Evolutionary conservation across 1,284 basidiomycete genomes (phyloP).

Genomic region (Leccinum huronense): DNA sequence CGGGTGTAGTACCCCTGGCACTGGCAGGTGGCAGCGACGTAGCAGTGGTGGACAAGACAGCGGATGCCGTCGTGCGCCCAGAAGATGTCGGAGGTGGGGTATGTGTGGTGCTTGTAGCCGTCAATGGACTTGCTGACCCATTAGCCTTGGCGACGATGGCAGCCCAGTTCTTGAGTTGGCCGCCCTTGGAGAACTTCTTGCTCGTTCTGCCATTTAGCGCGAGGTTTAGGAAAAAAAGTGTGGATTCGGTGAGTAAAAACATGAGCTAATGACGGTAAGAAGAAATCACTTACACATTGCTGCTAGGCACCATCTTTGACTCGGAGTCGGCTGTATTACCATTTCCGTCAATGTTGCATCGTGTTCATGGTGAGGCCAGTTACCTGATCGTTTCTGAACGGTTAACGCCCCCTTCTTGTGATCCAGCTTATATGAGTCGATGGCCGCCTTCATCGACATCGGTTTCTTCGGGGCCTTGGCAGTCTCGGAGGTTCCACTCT

Average conservation of each 20-base stretch:
- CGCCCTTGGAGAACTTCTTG: neutral
- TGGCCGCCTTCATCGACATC: neutral
- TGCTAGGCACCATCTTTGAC: neutral
- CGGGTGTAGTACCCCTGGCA: too few species aligned
- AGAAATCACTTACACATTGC: neutral
- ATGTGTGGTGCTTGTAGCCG: neutral
- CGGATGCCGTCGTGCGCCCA: neutral
- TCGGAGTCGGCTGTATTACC: neutral
- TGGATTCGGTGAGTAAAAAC: slow-evolving; percentile 1
- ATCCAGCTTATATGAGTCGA: neutral
- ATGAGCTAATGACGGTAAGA: neutral
- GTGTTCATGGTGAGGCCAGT: neutral
- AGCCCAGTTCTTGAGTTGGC: neutral
- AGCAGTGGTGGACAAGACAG: neutral
- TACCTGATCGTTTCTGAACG: neutral
- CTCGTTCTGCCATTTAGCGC: neutral
- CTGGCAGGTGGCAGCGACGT: neutral
- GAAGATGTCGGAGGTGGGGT: neutral
- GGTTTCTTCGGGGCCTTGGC: neutral
- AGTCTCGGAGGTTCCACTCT: neutral
- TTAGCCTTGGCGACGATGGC: neutral
- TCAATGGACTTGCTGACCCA: neutral
- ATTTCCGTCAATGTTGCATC: neutral
- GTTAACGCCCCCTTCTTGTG: neutral
- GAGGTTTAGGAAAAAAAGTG: neutral